Base-by-base conservation (phyloP, 2,329 filamentous ascomycete genomes). In the Exophiala spinifera region DNA sequence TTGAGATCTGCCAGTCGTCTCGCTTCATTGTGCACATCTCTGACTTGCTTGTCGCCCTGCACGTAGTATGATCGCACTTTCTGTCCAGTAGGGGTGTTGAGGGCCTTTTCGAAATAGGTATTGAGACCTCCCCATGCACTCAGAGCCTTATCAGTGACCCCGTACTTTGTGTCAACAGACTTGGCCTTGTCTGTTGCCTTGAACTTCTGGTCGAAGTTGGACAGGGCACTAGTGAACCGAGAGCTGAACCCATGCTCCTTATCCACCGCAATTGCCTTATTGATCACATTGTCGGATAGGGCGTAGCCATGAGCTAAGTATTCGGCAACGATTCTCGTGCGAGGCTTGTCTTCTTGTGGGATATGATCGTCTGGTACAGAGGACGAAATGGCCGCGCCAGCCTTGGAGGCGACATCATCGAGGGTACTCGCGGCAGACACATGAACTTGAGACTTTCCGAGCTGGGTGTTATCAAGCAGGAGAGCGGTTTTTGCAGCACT, bases 281-380 rank as follows among this genome's bases (percentile, higher is more conserved):
- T 82, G 64, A 96, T 86, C 47, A 89, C 88, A 53, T 81, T 77
- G 68, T 88, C 85, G 57, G 82, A 91, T 61, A 97, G 79, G 36
- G 85, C 82, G 76, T 99, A 99, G 64, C 94, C 94, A 66, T 96
- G 90, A 10, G 94, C 91, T 31, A 99, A 87, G 74, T 97, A 96
- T 77, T 99, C 94, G 62, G 94, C 94, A 47, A 96, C 74, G 71
- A 99, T 96, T 66, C 94, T 89, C 37, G 88, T 84, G 66, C 91
- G 88, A 14, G 94, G 94, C 81, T 99, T 99, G 79, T 97, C 91
- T 74, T 99, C 94, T 70, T 99, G 94, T 13, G 86, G 84, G 65
- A 97, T 85, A 65, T 90, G 79, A 48, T 70, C 65, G 51, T 73
- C 73, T 63, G 80, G 79, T 49, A 70, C 68, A 36, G 76, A 72